Evolutionary conservation across 495 filamentous ascomycete genomes (phyloP), one percentile per base, ranked within the genome.

Genomic region (Tuber aestivum): DNA sequence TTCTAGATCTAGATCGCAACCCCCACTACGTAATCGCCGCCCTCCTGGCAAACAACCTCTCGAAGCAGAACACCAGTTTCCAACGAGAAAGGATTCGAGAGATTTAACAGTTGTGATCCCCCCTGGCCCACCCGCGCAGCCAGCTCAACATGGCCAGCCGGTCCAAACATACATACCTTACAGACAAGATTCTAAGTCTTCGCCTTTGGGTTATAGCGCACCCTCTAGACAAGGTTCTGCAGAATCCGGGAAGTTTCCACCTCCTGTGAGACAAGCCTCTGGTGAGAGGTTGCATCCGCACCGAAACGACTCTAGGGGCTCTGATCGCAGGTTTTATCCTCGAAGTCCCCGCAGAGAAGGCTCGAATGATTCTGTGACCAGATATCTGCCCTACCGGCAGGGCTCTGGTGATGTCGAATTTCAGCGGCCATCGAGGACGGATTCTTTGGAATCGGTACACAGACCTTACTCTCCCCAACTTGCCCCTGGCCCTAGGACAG

Each of bases 21-120:
- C 79, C 44, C 70, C 72, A 32, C 69, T 45, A 37, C 71, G 69
- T 21, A 56, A 70, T 32, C 69, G 70, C 23, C 76, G 65, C 82
- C 85, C 70, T 41, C 76, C 78, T 61, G 70, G 75, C 16, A 79
- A 84, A 44, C 83, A 85, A 38, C 70, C 84, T 72, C 84, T 85
- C n/a, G 80, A 83, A 41, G 83, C 70, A 71, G 76, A 76, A 21
- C 73, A 40, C 21, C 77, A 72, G 70, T 71, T 69, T 37, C 78
- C 79, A 37, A 41, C 50, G 56, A 80, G 75, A 21, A 72, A 75
- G 35, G 77, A 79, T 70, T 73, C 76, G 1, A 70, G 50, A 8
- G 72, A 65, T 18, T 65, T 35, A 14, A 65, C 56, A 16, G 27
- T 65, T 35, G 27, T 35, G 56, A 12, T 65, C 35, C 56, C 56